A percentile compares a stretch with the other conserved stretches of the same genome.
These are phyloP conservation scores for Picea abies DNA, from an alignment of 83 land plant genomes.

Conservation along the genomic window DNA sequence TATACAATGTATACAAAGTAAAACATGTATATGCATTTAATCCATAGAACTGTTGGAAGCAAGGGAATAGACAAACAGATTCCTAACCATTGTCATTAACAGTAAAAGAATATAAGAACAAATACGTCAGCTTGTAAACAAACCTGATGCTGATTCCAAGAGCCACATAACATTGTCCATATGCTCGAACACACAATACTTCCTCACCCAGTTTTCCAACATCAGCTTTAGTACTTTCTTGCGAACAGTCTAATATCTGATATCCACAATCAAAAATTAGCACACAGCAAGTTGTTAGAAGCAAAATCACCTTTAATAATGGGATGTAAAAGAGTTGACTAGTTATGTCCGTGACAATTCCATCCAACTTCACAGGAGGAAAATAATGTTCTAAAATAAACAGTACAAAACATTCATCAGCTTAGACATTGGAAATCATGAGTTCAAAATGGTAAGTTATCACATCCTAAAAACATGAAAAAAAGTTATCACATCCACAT, in stretches of 20 bases:
- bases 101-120: constrained; percentile 10
- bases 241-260: constrained; percentile 20
- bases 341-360: neutral
- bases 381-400: neutral
- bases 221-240: constrained; percentile 29
- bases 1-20: neutral
- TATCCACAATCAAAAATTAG: neutral
- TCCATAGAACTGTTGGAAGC: neutral
- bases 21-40: neutral
- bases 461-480: too few species aligned
- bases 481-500: too few species aligned
- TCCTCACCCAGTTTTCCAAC: constrained; percentile 63
- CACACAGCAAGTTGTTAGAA: neutral
- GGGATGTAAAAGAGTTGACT: neutral
- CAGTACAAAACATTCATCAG: neutral
- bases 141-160: constrained; percentile 96
- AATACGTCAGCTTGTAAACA: constrained; percentile 9
- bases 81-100: neutral
- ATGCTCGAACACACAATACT: constrained; percentile 89
- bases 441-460: too few species aligned
- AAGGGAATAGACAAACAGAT: too few species aligned
- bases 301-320: neutral
- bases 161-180: constrained; percentile 79
- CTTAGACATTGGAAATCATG: too few species aligned
- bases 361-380: neutral